Percentiles rank a stretch among this genome's conserved stretches.
Evolutionary conservation across 352 stramenopile genomes (phyloP).

Genomic region (Phytopythium kandeliae): DNA sequence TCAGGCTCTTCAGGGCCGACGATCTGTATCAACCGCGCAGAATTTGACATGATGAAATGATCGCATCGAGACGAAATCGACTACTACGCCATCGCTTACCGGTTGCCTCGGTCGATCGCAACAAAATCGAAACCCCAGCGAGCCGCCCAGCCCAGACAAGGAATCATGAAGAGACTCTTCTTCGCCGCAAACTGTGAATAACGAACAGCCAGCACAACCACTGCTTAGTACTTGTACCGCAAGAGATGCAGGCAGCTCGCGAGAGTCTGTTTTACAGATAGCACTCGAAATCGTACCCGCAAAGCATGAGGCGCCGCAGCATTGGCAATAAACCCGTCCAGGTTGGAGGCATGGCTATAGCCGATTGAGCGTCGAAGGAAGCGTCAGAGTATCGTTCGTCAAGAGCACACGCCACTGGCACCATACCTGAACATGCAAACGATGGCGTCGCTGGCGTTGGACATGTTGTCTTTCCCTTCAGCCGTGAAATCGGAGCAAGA

Average conservation of each 20-base stretch:
- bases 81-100: slow-evolving; percentile 14
- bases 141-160: slow-evolving; percentile 65
- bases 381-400: not conserved
- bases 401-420: not conserved
- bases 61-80: not conserved
- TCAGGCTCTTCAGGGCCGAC: slow-evolving; percentile 59
- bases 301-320: slow-evolving; percentile 56
- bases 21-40: slow-evolving; percentile 16
- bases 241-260: not conserved
- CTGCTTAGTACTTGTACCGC: not conserved
- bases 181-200: slow-evolving; percentile 70
- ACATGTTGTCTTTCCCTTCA: slow-evolving; percentile 50
- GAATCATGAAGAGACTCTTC: slow-evolving; percentile 79
- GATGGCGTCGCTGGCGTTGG: slow-evolving; percentile 51
- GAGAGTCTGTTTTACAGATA: no score
- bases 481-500: slow-evolving; percentile 38
- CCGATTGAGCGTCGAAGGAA: not conserved
- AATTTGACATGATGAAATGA: not conserved
- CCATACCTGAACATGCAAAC: slow-evolving; percentile 80
- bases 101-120: slow-evolving; percentile 71
- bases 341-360: slow-evolving; percentile 68
- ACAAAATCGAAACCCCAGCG: slow-evolving; percentile 79
- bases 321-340: slow-evolving; percentile 84
- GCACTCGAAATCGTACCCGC: slow-evolving; percentile 28
- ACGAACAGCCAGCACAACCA: slow-evolving; percentile 2